Evolutionary conservation across 2,329 filamentous ascomycete genomes (phyloP).

Genomic region (Aspergillus carbonarius): DNA sequence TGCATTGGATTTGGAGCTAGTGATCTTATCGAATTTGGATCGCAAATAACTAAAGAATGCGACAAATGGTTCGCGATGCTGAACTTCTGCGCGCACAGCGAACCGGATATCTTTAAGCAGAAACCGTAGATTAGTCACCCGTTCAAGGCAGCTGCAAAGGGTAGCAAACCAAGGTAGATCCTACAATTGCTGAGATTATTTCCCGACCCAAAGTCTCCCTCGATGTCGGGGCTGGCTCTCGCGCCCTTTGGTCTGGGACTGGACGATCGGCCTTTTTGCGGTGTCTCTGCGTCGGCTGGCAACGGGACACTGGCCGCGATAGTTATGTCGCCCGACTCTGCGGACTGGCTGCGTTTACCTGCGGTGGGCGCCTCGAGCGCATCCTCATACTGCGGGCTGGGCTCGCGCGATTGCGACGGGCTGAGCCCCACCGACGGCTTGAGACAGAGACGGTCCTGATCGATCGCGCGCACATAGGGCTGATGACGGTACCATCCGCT

Average conservation of each 20-base stretch:
- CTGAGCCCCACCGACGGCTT: constrained; percentile 45
- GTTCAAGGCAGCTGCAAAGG: constrained; percentile 27
- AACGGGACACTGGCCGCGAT: constrained; percentile 55
- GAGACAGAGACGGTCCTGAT: constrained; percentile 37
- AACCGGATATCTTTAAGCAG: constrained; percentile 73
- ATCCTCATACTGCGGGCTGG: constrained; percentile 61
- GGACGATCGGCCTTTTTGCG: constrained; percentile 56
- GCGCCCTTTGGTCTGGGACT: constrained; percentile 47
- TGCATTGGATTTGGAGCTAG: constrained; percentile 68
- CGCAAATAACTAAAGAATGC: constrained; percentile 65
- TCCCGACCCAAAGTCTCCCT: constrained; percentile 38
- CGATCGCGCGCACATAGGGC: constrained; percentile 47
- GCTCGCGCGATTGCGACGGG: constrained; percentile 55
- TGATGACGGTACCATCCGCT: constrained; percentile 57
- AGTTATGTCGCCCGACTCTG: constrained; percentile 28
- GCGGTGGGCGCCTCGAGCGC: constrained; percentile 46
- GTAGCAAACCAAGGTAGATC: constrained; percentile 29
- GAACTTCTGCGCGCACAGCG: constrained; percentile 80
- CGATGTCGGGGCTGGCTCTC: constrained; percentile 30
- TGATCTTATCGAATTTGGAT: constrained; percentile 59
- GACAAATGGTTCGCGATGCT: constrained; percentile 83
- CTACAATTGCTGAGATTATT: constrained; percentile 53
- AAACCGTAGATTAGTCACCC: constrained; percentile 34
- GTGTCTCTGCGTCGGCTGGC: constrained; percentile 54
- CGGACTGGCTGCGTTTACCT: constrained; percentile 24